Conservation (phyloP, 2,329 filamentous ascomycete species). For the Mycosphaerella arachidis region DNA sequence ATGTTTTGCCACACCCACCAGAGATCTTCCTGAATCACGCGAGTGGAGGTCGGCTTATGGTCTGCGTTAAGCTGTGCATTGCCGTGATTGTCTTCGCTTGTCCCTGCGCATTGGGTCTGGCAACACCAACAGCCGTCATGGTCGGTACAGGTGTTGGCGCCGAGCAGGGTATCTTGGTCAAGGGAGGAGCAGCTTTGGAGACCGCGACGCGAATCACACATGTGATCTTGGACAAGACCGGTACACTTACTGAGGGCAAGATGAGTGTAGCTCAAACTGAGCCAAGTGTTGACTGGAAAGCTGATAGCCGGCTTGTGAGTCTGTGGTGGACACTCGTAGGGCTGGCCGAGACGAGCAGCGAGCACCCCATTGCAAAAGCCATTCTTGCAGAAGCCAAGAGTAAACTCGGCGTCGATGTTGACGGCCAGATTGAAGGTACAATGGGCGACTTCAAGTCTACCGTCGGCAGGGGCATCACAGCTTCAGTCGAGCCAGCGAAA, state of each 20-base stretch:
- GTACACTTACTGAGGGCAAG: constrained; percentile 87
- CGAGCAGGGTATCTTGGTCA: constrained; percentile 94
- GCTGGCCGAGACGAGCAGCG: constrained; percentile 90
- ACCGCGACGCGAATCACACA: constrained; percentile 85
- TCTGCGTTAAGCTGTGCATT: constrained; percentile 95
- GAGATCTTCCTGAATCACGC: constrained; percentile 75
- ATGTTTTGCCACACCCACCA: constrained; percentile 77
- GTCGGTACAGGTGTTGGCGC: constrained; percentile 96
- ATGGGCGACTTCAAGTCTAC: constrained; percentile 78
- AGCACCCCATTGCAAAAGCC: constrained; percentile 92
- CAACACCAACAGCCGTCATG: constrained; percentile 97
- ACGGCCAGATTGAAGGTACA: constrained; percentile 74
- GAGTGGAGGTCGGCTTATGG: constrained; percentile 89
- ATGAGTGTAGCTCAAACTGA: constrained; percentile 81
- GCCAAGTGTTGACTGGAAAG: constrained; percentile 65
- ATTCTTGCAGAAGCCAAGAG: constrained; percentile 71
- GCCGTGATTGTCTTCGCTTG: constrained; percentile 98
- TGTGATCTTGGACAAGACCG: constrained; percentile 92
- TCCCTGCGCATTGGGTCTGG: constrained; percentile 91
- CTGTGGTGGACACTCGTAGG: constrained; percentile 97
- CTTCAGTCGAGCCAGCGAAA: constrained; percentile 71
- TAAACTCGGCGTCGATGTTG: constrained; percentile 66
- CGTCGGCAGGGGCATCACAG: constrained; percentile 81
- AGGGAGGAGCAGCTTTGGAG: constrained; percentile 89
- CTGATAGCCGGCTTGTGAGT: constrained; percentile 61